phyloP scores from a whole-genome alignment of 2,329 filamentous ascomycete species.

The Ascochyta viciae-villosae region DNA sequence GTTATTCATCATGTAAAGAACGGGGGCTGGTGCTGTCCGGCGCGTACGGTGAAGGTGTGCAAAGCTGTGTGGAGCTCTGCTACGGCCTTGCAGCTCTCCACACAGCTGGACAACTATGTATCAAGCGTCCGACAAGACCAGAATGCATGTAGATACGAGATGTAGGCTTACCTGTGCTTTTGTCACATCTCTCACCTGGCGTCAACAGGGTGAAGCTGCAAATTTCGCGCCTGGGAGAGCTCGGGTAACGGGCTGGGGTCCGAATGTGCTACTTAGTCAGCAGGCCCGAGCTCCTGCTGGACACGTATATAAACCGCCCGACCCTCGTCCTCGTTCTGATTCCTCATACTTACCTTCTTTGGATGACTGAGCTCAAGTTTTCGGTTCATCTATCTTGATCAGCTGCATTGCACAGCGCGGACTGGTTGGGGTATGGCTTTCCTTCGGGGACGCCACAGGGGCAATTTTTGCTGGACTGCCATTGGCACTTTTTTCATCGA shows the following conservation, averaged over 20 bases:
- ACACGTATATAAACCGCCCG: not conserved
- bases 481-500: slow-evolving; percentile 47
- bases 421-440: slow-evolving; percentile 41
- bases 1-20: slow-evolving; percentile 40
- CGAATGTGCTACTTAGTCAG: not conserved
- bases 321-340: not conserved
- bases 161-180: slow-evolving; percentile 18
- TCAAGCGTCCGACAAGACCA: not conserved
- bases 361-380: slow-evolving; percentile 42
- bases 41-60: not conserved
- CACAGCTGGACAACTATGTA: not conserved
- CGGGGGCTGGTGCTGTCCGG: not conserved
- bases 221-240: not conserved
- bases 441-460: slow-evolving; percentile 45
- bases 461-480: slow-evolving; percentile 40
- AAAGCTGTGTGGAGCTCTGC: not conserved
- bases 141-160: not conserved
- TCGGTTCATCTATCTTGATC: slow-evolving; percentile 35
- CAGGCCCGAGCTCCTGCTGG: not conserved
- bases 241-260: not conserved
- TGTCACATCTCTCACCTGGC: slow-evolving; percentile 13
- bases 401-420: slow-evolving; percentile 50
- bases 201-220: slow-evolving; percentile 6
- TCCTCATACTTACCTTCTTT: slow-evolving; percentile 45
- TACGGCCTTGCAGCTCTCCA: not conserved